Evolutionary conservation across 2,329 filamentous ascomycete species (phyloP), one percentile per base, ranked within the genome.

Genomic region (Helminthosporium solani): DNA sequence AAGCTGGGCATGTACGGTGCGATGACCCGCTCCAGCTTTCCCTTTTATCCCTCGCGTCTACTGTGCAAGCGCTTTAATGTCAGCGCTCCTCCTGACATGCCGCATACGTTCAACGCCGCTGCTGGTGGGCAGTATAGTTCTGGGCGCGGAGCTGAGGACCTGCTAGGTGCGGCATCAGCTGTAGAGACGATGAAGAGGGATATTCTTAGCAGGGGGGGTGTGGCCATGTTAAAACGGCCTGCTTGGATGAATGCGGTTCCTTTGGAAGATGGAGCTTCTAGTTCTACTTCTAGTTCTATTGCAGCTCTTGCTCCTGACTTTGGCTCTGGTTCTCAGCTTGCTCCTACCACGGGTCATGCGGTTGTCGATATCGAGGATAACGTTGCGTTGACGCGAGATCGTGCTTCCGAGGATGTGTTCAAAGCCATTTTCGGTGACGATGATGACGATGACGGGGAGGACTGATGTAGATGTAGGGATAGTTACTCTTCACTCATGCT

Each of bases 11-110:
- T 97, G 90, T 96, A 91, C 70, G 94, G 94, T 1, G 79, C 84
- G 12, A 80, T 97, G 82, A 99, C 94, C 2, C 79, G 94, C 50
- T 83, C 78, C 18, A 76, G 78, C 0, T 69, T 81, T 7, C 80
- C 84, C 3, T 97, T 96, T 69, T 85, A 85, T 57, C 94, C 94
- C 1, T 85, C 86, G 1, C 78, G 90, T 44, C 72, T 99, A 33
- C 72, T 97, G n/a, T 97, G 92, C 73, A 99, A 97, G 68, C 80
- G 94, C 7, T 96, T 99, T 72, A 90, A 90, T 57, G 86, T 97
- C n/a, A 83, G 79, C 49, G 82, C 87, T 7, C 90, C 91, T 4
- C 56, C 80, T 8, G 81, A 90, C 66, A 83, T 86, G 25, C 79
- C 81, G 58, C 71, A 77, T 27, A 79, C 85, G 33, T 68, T n/a